A percentile compares a stretch with the other conserved stretches of the same genome.
Conservation (phyloP, 345 rosid species). For the Lagerstroemia speciosa region DNA sequence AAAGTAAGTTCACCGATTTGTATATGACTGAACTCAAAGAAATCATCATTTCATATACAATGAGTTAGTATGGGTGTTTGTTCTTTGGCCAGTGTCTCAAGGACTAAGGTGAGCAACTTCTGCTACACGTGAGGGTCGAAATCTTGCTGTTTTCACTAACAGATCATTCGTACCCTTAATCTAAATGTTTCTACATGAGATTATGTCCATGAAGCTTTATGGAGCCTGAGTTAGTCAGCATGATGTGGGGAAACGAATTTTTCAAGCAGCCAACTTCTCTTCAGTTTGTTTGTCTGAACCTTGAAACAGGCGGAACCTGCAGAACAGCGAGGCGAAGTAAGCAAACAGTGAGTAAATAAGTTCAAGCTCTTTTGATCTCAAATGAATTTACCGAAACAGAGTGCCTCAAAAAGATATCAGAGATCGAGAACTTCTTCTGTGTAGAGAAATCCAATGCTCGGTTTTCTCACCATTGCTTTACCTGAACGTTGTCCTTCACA, state of each 20-base stretch:
- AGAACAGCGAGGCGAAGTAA: neutral
- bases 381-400: neutral
- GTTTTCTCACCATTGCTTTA: neutral
- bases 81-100: too few species aligned
- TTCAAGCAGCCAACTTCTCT: constrained; percentile 34
- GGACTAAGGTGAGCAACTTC: too few species aligned
- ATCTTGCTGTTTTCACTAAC: too few species aligned
- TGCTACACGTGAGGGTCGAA: too few species aligned
- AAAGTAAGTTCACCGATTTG: too few species aligned
- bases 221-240: neutral
- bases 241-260: neutral
- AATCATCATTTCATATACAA: too few species aligned
- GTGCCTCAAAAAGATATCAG: neutral
- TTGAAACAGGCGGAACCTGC: constrained; percentile 59
- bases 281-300: constrained; percentile 80
- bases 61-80: too few species aligned
- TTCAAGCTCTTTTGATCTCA: constrained; percentile 3
- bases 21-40: too few species aligned
- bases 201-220: neutral
- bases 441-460: neutral
- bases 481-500: neutral
- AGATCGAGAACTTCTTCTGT: neutral
- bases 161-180: neutral
- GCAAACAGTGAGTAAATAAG: neutral
- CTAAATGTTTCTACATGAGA: neutral